Percentiles rank a stretch among this genome's conserved stretches.
phyloP scores from a whole-genome alignment of 306 rosid genomes.

The Castanea mollissima region DNA sequence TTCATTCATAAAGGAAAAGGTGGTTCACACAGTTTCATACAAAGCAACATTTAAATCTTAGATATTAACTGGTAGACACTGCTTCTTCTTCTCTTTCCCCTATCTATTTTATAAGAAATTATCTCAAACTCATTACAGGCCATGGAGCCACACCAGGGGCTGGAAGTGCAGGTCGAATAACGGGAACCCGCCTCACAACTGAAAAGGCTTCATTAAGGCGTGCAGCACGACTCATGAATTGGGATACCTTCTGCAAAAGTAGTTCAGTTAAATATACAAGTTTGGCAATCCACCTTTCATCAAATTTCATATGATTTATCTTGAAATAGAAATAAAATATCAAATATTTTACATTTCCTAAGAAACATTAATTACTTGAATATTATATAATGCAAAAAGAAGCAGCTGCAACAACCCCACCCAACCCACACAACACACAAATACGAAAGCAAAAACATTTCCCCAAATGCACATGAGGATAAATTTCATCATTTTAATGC shows the following conservation, averaged over 20 bases:
- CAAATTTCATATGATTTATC: not conserved
- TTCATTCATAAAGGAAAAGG: slow-evolving; percentile 17
- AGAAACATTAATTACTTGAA: not conserved
- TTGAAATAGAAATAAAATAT: not conserved
- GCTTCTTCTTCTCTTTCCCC: not conserved
- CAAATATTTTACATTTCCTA: no score
- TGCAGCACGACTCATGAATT: slow-evolving; percentile 69
- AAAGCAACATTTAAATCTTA: slow-evolving; percentile 18
- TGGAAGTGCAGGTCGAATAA: slow-evolving; percentile 77
- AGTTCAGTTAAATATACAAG: slow-evolving; percentile 2
- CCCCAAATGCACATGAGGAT: not conserved
- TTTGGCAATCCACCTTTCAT: not conserved
- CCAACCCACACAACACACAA: not conserved
- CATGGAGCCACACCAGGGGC: slow-evolving; percentile 68
- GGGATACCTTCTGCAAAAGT: slow-evolving; percentile 77
- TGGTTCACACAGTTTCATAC: slow-evolving; percentile 15
- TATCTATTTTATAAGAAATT: slow-evolving; percentile 13
- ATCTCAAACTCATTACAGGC: slow-evolving; percentile 87
- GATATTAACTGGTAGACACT: slow-evolving; percentile 31
- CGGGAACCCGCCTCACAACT: slow-evolving; percentile 82
- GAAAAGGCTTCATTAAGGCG: slow-evolving; percentile 95
- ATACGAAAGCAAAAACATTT: not conserved
- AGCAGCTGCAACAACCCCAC: not conserved
- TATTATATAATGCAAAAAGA: not conserved
- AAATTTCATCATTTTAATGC: not conserved